Evolutionary conservation across 345 rosid species (phyloP).

Genomic region (Rhizophora apiculata): DNA sequence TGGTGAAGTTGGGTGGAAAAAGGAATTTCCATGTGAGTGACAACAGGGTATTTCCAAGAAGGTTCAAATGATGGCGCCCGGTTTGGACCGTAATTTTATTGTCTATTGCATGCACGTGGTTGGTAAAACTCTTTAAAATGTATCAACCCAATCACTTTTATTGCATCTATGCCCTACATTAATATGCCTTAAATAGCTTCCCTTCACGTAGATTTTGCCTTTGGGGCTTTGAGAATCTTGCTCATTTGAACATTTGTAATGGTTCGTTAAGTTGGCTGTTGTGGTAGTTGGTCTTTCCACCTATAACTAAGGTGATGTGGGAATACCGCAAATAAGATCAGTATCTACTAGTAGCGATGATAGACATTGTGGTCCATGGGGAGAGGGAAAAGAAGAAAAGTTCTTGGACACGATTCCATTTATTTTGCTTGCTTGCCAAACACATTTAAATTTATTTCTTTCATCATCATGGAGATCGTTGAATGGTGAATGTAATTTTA

Average conservation of each 20-base stretch:
- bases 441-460: conserved; percentile 7
- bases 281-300: conserved; percentile 29
- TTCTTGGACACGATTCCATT: conserved; percentile 12
- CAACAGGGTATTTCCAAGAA: background rate
- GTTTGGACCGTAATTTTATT: conserved; percentile 11
- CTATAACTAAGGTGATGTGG: background rate
- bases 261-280: conserved; percentile 34
- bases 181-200: background rate
- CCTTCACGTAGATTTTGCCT: background rate
- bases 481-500: conserved; percentile 20
- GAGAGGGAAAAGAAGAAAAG: background rate
- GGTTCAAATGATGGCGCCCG: conserved; percentile 5
- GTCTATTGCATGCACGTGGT: conserved; percentile 22
- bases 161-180: background rate
- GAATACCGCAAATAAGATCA: background rate
- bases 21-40: background rate
- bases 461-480: conserved; percentile 21
- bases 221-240: background rate
- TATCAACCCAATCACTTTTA: background rate
- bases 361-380: background rate
- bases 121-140: background rate
- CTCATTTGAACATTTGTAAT: background rate
- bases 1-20: conserved; percentile 11
- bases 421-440: conserved; percentile 22
- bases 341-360: background rate